A percentile compares a stretch with the other conserved stretches of the same genome.
These are phyloP conservation scores for Kurtzmaniella quercitrusa DNA, from an alignment of 1,139 yeast species.

Conservation along the genomic window DNA sequence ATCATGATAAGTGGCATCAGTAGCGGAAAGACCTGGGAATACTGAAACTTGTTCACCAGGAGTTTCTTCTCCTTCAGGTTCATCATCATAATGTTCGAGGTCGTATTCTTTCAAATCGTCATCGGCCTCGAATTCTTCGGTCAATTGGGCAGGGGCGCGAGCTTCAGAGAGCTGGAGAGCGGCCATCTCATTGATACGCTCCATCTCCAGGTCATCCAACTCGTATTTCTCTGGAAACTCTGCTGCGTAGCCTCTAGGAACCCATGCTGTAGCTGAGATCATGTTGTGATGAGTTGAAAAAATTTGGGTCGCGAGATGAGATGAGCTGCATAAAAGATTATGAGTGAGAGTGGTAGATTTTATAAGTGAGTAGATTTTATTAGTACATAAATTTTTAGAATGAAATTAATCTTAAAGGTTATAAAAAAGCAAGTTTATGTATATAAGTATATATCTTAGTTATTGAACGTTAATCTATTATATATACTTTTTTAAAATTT, in stretches of 20 bases:
- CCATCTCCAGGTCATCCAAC: slow-evolving; percentile 88
- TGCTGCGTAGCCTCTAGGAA: slow-evolving; percentile 92
- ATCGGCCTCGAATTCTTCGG: slow-evolving; percentile 33
- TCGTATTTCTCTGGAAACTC: slow-evolving; percentile 91
- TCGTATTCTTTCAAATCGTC: slow-evolving; percentile 88
- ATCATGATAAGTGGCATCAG: slow-evolving; percentile 50
- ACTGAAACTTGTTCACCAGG: slow-evolving; percentile 53
- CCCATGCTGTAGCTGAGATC: slow-evolving; percentile 95
- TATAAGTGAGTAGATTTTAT: too few species aligned
- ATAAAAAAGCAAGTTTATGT: too few species aligned
- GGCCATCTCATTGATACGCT: slow-evolving; percentile 82
- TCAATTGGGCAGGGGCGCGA: slow-evolving; percentile 50
- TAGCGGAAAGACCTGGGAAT: slow-evolving; percentile 66
- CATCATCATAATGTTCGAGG: slow-evolving; percentile 79
- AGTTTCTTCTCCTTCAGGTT: slow-evolving; percentile 37
- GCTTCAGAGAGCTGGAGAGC: slow-evolving; percentile 67
- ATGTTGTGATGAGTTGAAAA: slow-evolving; percentile 27
- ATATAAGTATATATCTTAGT: too few species aligned
- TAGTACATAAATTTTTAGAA: too few species aligned
- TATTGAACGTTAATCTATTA: not conserved
- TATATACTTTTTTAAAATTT: too few species aligned
- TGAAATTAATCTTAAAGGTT: too few species aligned
- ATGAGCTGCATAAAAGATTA: slow-evolving; percentile 5
- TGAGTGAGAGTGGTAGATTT: not conserved
- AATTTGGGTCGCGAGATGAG: slow-evolving; percentile 1